phyloP scores from a whole-genome alignment of 2,329 filamentous ascomycete species.

The Coleophoma cylindrospora region DNA sequence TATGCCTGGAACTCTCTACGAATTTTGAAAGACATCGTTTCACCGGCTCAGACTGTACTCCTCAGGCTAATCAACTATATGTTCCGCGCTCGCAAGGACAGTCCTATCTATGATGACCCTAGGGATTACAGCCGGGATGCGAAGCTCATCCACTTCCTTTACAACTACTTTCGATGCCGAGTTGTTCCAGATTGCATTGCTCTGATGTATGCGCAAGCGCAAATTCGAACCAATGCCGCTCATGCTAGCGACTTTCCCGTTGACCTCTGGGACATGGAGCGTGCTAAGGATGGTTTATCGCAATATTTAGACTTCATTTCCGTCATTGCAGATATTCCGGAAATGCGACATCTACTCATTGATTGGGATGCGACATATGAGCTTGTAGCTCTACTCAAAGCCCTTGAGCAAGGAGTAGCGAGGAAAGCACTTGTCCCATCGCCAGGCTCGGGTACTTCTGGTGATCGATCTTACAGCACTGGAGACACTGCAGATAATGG shows the following conservation, averaged over 20 bases:
- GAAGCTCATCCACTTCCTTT: slow-evolving; percentile 79
- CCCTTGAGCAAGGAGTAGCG: slow-evolving; percentile 81
- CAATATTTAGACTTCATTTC: slow-evolving; percentile 94
- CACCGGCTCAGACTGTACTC: slow-evolving; percentile 88
- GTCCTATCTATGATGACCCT: slow-evolving; percentile 36
- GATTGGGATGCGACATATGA: slow-evolving; percentile 92
- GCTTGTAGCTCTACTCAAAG: slow-evolving; percentile 78
- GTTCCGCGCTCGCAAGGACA: slow-evolving; percentile 57
- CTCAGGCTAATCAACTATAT: slow-evolving; percentile 88
- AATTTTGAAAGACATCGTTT: slow-evolving; percentile 94
- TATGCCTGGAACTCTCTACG: slow-evolving; percentile 89
- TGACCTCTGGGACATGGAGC: slow-evolving; percentile 96
- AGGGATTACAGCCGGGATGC: slow-evolving; percentile 52
- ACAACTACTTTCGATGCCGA: slow-evolving; percentile 85
- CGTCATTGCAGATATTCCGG: slow-evolving; percentile 78
- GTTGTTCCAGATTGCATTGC: slow-evolving; percentile 93
- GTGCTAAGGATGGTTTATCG: slow-evolving; percentile 89
- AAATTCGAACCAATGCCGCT: slow-evolving; percentile 72
- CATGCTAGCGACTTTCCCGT: slow-evolving; percentile 86
- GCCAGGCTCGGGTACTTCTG: slow-evolving; percentile 18
- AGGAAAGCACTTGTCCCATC: slow-evolving; percentile 64
- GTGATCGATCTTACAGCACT: slow-evolving; percentile 29
- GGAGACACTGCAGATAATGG: background rate
- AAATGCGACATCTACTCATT: slow-evolving; percentile 78
- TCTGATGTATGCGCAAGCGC: slow-evolving; percentile 88